phyloP scores from a whole-genome alignment of 306 rosid species.

The Vigna hirtella region DNA sequence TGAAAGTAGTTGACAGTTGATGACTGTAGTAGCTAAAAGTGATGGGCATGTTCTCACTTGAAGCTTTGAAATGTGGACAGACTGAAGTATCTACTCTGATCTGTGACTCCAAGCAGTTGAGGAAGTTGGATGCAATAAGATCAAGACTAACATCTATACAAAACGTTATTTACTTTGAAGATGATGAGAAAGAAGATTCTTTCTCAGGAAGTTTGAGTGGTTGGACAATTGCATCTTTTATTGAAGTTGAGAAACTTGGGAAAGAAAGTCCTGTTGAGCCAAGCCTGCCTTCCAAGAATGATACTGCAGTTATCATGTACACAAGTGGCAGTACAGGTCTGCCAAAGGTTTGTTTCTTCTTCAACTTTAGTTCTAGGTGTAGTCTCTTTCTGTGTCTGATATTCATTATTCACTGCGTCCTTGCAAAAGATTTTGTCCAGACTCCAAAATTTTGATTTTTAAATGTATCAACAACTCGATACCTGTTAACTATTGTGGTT shows the following conservation, averaged over 20 bases:
- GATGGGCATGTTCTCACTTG: slow-evolving; percentile 47
- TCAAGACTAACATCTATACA: slow-evolving; percentile 63
- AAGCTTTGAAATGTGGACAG: slow-evolving; percentile 59
- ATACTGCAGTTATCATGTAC: slow-evolving; percentile 84
- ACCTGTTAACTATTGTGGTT: neutral
- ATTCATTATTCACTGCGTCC: slow-evolving; percentile 37
- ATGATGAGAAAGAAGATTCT: slow-evolving; percentile 56
- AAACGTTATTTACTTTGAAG: slow-evolving; percentile 80
- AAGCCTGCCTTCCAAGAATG: slow-evolving; percentile 76
- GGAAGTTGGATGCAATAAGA: slow-evolving; percentile 69
- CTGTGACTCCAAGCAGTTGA: slow-evolving; percentile 80
- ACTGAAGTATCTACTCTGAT: slow-evolving; percentile 82
- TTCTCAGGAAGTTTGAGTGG: slow-evolving; percentile 51
- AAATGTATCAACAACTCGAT: neutral
- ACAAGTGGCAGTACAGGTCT: slow-evolving; percentile 96
- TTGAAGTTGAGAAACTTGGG: slow-evolving; percentile 87
- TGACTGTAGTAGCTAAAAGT: slow-evolving; percentile 12
- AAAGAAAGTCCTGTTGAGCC: slow-evolving; percentile 60
- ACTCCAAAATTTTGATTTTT: slow-evolving; percentile 16
- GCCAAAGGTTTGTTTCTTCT: slow-evolving; percentile 77
- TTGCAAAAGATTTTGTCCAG: slow-evolving; percentile 9
- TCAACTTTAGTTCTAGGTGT: slow-evolving; percentile 23
- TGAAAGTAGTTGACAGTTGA: slow-evolving; percentile 30
- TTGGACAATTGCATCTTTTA: slow-evolving; percentile 67
- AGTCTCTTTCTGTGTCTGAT: neutral